phyloP scores from a whole-genome alignment of 352 stramenopile genomes.

The Phytophthora idaei region DNA sequence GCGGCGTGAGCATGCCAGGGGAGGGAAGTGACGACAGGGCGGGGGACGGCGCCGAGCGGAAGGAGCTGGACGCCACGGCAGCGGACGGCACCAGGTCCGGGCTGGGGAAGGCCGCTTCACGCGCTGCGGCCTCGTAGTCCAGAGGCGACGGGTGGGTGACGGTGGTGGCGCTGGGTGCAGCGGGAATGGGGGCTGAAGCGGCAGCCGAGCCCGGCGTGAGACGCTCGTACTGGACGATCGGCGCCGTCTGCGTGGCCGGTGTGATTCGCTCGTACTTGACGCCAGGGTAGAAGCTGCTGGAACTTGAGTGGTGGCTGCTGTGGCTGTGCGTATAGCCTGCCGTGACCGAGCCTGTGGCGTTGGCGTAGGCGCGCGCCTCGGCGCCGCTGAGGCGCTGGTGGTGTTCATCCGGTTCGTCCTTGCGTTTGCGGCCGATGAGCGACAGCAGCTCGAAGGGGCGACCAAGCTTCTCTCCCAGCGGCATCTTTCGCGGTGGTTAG shows the following conservation, averaged over 20 bases:
- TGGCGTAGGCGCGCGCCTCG: conserved; percentile 34
- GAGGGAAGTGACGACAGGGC: conserved; percentile 52
- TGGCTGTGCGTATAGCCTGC: conserved; percentile 20
- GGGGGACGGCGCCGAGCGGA: conserved; percentile 38
- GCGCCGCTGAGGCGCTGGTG: conserved; percentile 22
- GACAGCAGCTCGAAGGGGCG: conserved; percentile 71
- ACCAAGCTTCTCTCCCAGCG: conserved; percentile 58
- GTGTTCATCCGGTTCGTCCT: conserved; percentile 36
- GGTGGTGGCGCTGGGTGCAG: background rate
- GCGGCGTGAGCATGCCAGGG: conserved; percentile 59
- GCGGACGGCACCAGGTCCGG: conserved; percentile 36
- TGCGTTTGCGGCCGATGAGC: conserved; percentile 66
- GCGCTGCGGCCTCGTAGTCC: conserved; percentile 46
- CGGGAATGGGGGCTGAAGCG: conserved; percentile 1
- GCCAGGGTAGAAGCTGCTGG: conserved; percentile 38
- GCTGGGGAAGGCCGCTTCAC: conserved; percentile 44
- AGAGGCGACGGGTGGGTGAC: conserved; percentile 38
- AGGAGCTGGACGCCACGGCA: conserved; percentile 39
- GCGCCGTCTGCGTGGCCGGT: conserved; percentile 19
- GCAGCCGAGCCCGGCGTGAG: conserved; percentile 44
- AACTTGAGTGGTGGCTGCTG: conserved; percentile 18
- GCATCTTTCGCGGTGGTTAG: conserved; percentile 33
- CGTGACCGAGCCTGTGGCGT: conserved; percentile 29
- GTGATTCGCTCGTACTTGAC: conserved; percentile 62
- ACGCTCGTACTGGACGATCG: conserved; percentile 57